Percentiles rank a stretch among this genome's conserved stretches.
Conservation (phyloP, 495 filamentous ascomycete genomes). For the Xylaria sp. region DNA sequence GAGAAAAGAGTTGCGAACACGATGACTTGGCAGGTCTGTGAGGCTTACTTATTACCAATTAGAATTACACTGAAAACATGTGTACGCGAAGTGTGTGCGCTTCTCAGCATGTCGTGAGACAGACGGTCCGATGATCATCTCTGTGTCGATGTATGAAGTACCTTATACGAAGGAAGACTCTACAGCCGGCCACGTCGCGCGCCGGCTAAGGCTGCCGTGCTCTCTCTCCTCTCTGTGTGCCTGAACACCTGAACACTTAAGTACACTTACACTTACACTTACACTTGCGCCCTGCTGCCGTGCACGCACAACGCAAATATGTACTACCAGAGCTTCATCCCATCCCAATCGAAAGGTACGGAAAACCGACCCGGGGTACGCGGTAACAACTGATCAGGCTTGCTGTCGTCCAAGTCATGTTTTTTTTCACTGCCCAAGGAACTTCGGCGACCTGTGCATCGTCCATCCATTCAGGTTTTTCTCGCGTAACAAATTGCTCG, state of each 20-base stretch:
- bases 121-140: slow-evolving; percentile 1
- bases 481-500: background rate
- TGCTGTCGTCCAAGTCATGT: background rate
- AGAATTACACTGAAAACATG: no score
- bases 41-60: background rate
- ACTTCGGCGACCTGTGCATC: background rate
- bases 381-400: background rate
- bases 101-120: slow-evolving; percentile 9
- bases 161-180: no score
- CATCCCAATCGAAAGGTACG: background rate
- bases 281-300: no score
- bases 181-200: slow-evolving; percentile 25
- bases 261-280: no score
- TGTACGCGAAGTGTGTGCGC: no score
- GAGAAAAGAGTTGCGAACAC: background rate
- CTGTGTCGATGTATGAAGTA: background rate
- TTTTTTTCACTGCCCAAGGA: background rate
- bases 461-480: background rate
- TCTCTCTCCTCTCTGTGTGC: slow-evolving; percentile 17
- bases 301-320: slow-evolving; percentile 1
- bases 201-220: background rate
- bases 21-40: slow-evolving; percentile 2
- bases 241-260: background rate
- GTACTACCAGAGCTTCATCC: no score
- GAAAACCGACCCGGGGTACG: slow-evolving; percentile 19